Conservation (phyloP, 2,329 filamentous ascomycete species). For the Aciculosporium take region DNA sequence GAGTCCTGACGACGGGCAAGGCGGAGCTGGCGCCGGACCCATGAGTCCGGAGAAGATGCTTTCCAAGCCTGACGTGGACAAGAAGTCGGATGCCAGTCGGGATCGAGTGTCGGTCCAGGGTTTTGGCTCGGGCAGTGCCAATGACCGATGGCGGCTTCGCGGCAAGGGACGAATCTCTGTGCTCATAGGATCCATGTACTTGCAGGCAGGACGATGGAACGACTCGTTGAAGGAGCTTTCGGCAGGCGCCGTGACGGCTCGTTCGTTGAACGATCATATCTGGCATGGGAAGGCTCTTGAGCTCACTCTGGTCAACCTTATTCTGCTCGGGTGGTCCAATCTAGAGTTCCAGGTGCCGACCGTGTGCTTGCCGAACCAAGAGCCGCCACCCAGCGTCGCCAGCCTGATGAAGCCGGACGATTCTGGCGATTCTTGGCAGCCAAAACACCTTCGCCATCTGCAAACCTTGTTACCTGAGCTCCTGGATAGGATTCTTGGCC, state of each 20-base stretch:
- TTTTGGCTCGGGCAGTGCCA: conserved; percentile 56
- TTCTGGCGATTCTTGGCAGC: conserved; percentile 27
- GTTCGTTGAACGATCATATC: conserved; percentile 75
- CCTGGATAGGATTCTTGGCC: conserved; percentile 56
- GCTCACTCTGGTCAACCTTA: conserved; percentile 64
- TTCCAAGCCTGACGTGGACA: conserved; percentile 24
- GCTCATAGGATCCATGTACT: conserved; percentile 69
- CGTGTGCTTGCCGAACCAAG: conserved; percentile 37
- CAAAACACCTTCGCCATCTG: conserved; percentile 39
- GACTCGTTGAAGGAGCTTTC: conserved; percentile 74
- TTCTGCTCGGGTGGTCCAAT: conserved; percentile 73
- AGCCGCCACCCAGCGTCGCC: conserved; percentile 25
- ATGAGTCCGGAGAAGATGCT: conserved; percentile 28
- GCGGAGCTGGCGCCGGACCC: conserved; percentile 19
- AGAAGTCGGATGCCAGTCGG: conserved; percentile 34
- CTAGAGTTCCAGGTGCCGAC: conserved; percentile 67
- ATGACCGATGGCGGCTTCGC: conserved; percentile 65
- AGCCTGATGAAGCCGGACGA: conserved; percentile 14
- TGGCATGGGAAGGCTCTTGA: conserved; percentile 96
- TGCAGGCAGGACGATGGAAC: conserved; percentile 79
- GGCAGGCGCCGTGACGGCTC: conserved; percentile 65
- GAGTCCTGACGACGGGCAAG: conserved; percentile 33
- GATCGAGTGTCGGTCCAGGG: conserved; percentile 53
- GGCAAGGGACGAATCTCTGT: conserved; percentile 68
- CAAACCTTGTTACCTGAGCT: conserved; percentile 55